Base-by-base conservation (phyloP, 1,284 basidiomycete genomes). In the Heterobasidion annosum region DNA sequence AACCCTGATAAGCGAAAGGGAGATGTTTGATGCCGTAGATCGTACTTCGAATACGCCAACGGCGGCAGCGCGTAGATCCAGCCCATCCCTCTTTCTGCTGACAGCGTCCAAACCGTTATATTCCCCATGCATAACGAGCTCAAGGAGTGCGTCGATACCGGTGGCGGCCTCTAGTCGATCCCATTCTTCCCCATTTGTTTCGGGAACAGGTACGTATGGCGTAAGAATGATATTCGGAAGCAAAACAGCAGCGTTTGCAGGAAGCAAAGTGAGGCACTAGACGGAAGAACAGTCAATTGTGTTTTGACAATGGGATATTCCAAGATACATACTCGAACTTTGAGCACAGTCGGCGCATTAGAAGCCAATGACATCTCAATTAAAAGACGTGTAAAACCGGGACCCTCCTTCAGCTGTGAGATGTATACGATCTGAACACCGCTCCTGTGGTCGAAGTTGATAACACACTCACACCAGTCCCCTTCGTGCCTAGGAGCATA, bases 331-430 rank as follows among this genome's bases (percentile, higher is more conserved):
- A 88, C 88, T 74, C 93, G 90, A 0, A 85, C 86, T 73, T 99
- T 98, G 56, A 99, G 72, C 4, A 76, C 63, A 12, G 88, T 85
- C 0, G 97, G 96, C 0, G 92, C 91, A 65, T 98, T 97, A 34
- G 93, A 96, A 3, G 93, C 89, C 19, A 99, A 77, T 0, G 88
- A 87, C 9, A 97, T 74, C 67, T 99, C 95, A 19, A 93, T 69
- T 16, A 99, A 78, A 67, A 90, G 91, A 46, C 94, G 82, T 0
- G 87, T 86, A 62, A 91, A 87, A 4, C 88, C 78, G 47, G 78
- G 75, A 58, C 70, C 71, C 62, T 86, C 85, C 62, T 77, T 78
- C 51, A 71, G 73, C 83, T 85, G 55, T 8, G 46, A 10, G 2
- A 1, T 33, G 33, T 3, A 35, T 18, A 35, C 34, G 8, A 32